These are phyloP conservation scores for Dissophora globulifera DNA, from an alignment of 192 early-diverging fungal species.

Conservation along the genomic window DNA sequence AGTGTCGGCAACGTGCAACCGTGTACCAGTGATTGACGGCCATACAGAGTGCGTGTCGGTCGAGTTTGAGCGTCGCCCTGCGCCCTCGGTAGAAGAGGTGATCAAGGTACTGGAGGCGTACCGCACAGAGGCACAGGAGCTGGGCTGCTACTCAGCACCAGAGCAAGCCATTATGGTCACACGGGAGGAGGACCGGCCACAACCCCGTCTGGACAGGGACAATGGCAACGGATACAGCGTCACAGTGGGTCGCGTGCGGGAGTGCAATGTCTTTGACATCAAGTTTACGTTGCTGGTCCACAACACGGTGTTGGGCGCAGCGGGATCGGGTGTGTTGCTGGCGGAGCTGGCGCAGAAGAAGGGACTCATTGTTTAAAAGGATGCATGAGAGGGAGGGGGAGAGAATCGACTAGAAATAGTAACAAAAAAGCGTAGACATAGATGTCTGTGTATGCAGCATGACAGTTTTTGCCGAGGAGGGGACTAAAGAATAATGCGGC, in stretches of 20 bases:
- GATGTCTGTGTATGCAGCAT: no score
- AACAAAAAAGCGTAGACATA: not conserved
- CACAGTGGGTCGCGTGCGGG: slow-evolving; percentile 90
- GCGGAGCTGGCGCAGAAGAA: slow-evolving; percentile 93
- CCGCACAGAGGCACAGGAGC: slow-evolving; percentile 81
- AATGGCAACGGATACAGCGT: slow-evolving; percentile 87
- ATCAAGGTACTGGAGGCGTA: slow-evolving; percentile 76
- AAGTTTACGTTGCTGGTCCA: slow-evolving; percentile 93
- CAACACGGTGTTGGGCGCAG: slow-evolving; percentile 97
- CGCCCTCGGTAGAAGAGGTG: slow-evolving; percentile 83
- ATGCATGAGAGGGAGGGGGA: no score
- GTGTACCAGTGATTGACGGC: slow-evolving; percentile 96
- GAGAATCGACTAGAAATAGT: no score
- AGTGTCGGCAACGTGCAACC: slow-evolving; percentile 96
- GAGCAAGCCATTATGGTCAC: slow-evolving; percentile 80
- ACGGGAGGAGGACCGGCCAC: slow-evolving; percentile 85
- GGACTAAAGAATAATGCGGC: no score
- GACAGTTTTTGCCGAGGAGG: no score
- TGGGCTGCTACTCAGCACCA: slow-evolving; percentile 86
- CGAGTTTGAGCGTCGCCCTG: slow-evolving; percentile 76
- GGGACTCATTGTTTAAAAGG: slow-evolving; percentile 61
- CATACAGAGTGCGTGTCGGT: slow-evolving; percentile 92
- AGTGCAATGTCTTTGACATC: slow-evolving; percentile 89
- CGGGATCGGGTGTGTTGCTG: slow-evolving; percentile 92
- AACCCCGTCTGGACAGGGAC: slow-evolving; percentile 93